A percentile compares a stretch with the other conserved stretches of the same genome.
phyloP scores from a whole-genome alignment of 306 rosid genomes.

The Trifolium subterraneum region DNA sequence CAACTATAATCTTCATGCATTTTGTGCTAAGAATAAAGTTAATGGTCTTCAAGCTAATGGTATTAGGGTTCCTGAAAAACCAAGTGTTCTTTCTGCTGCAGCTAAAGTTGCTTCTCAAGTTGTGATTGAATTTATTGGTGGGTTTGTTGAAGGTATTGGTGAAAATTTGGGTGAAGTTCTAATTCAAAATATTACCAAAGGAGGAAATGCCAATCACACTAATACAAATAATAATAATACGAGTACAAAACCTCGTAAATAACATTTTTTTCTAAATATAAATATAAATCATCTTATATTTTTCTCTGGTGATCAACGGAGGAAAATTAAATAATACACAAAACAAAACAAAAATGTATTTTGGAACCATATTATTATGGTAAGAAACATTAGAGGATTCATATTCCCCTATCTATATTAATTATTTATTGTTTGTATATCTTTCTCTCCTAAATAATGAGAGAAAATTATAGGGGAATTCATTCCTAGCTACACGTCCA shows the following conservation, averaged over 20 bases:
- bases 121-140: constrained; percentile 70
- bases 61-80: constrained; percentile 51
- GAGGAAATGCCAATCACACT: constrained; percentile 25
- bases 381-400: background rate
- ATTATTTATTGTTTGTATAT: too few species aligned
- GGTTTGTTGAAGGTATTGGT: constrained; percentile 78
- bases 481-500: too few species aligned
- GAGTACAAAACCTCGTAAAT: constrained; percentile 24
- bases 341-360: background rate
- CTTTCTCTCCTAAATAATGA: background rate
- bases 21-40: constrained; percentile 69
- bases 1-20: constrained; percentile 71
- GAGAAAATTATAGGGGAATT: background rate
- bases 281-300: background rate
- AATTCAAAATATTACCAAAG: constrained; percentile 62
- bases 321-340: background rate
- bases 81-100: constrained; percentile 58
- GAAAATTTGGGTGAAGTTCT: constrained; percentile 80
- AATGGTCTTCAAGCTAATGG: constrained; percentile 79
- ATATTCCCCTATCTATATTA: background rate
- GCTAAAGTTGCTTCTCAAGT: constrained; percentile 84
- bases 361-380: background rate
- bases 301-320: background rate
- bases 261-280: background rate
- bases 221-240: background rate